A percentile compares a stretch with the other conserved stretches of the same genome.
These are phyloP conservation scores for Nakazawaea laoshanensis DNA, from an alignment of 805 yeast genomes.

Conservation along the genomic window DNA sequence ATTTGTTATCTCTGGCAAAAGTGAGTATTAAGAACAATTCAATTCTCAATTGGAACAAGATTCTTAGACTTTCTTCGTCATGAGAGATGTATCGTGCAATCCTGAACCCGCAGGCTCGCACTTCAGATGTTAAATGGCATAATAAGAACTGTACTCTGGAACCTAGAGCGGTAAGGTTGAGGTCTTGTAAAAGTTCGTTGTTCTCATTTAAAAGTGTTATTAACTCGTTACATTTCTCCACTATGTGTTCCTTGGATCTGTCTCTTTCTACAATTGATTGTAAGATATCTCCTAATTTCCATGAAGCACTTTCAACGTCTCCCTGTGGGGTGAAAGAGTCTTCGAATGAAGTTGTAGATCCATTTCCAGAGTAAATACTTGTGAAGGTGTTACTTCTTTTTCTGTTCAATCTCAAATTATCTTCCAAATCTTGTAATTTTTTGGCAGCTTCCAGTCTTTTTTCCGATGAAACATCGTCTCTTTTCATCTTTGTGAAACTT, in stretches of 20 bases:
- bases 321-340: constrained; percentile 1
- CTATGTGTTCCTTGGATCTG: constrained; percentile 37
- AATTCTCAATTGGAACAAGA: constrained; percentile 44
- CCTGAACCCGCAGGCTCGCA: constrained; percentile 70
- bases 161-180: constrained; percentile 50
- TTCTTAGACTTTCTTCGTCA: constrained; percentile 43
- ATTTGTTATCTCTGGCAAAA: constrained; percentile 46
- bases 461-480: too few relatives aligned
- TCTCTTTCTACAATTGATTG: constrained; percentile 47
- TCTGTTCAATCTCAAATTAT: constrained; percentile 16
- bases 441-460: constrained; percentile 12
- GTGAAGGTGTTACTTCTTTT: constrained; percentile 17
- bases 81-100: constrained; percentile 58
- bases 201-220: constrained; percentile 45
- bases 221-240: constrained; percentile 59
- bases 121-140: constrained; percentile 46
- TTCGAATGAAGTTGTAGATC: constrained; percentile 4
- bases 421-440: constrained; percentile 15
- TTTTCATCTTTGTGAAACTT: too few relatives aligned
- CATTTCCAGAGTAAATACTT: constrained; percentile 13
- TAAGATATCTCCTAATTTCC: constrained; percentile 55
- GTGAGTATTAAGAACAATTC: constrained; percentile 60
- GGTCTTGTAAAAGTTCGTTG: constrained; percentile 56
- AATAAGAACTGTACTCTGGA: constrained; percentile 53
- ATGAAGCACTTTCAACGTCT: constrained; percentile 36